These are phyloP conservation scores for Penicillium malachiteum DNA, from an alignment of 495 filamentous ascomycete genomes.

Conservation along the genomic window DNA sequence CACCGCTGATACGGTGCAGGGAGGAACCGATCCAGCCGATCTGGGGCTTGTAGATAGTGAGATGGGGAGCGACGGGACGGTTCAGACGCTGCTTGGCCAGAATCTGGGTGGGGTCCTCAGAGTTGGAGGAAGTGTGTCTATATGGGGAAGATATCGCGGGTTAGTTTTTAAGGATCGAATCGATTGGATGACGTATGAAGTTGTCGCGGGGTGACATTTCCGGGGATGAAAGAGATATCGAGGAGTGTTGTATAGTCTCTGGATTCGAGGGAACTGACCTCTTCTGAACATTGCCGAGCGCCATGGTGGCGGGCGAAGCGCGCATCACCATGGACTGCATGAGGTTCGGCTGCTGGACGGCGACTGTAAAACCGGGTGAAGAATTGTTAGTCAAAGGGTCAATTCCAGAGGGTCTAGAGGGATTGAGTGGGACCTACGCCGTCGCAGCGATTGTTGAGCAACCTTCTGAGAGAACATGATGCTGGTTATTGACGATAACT, in stretches of 20 bases:
- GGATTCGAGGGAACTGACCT: slow-evolving; percentile 42
- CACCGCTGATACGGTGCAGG: slow-evolving; percentile 80
- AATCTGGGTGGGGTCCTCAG: slow-evolving; percentile 62
- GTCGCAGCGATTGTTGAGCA: slow-evolving; percentile 65
- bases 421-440: slow-evolving; percentile 52
- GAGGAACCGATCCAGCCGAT: slow-evolving; percentile 78
- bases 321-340: slow-evolving; percentile 51
- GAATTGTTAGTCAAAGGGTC: slow-evolving; percentile 18
- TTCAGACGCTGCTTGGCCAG: slow-evolving; percentile 79
- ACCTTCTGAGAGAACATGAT: slow-evolving; percentile 68
- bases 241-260: background rate
- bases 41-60: slow-evolving; percentile 83
- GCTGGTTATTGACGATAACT: slow-evolving; percentile 20
- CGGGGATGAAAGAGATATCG: background rate
- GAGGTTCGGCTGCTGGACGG: slow-evolving; percentile 51
- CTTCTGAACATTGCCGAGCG: slow-evolving; percentile 51
- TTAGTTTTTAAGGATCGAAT: slow-evolving; percentile 13
- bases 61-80: slow-evolving; percentile 86
- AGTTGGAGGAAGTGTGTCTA: slow-evolving; percentile 55
- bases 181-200: slow-evolving; percentile 33
- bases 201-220: slow-evolving; percentile 4
- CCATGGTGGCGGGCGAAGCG: slow-evolving; percentile 49
- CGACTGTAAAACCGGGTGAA: slow-evolving; percentile 31
- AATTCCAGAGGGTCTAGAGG: background rate
- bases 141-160: background rate